A percentile compares a stretch with the other conserved stretches of the same genome.
Evolutionary conservation across 2,329 filamentous ascomycete species (phyloP).

Genomic region (Aspergillus neotritici): DNA sequence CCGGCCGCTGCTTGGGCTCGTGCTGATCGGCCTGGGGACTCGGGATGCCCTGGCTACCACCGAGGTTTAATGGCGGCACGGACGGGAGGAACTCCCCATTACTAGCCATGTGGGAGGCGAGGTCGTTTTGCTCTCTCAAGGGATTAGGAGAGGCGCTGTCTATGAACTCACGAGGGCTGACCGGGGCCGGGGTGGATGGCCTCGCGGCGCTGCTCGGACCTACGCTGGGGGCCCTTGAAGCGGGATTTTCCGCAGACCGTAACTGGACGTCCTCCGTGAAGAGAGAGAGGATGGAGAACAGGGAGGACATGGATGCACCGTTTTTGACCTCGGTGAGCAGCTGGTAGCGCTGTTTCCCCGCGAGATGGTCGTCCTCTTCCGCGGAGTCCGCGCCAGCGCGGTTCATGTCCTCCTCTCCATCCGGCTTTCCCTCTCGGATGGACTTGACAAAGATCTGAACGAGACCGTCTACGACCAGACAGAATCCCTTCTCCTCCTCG

Average conservation of each 20-base stretch:
- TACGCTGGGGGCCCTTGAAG: slow-evolving; percentile 32
- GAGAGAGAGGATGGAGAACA: slow-evolving; percentile 93
- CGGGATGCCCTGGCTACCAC: slow-evolving; percentile 37
- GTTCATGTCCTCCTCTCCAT: slow-evolving; percentile 36
- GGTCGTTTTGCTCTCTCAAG: slow-evolving; percentile 16
- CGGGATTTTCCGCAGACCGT: slow-evolving; percentile 56
- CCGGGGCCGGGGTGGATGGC: slow-evolving; percentile 35
- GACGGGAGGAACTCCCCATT: slow-evolving; percentile 45
- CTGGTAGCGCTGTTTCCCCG: slow-evolving; percentile 79
- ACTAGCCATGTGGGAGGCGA: slow-evolving; percentile 17
- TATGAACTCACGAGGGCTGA: slow-evolving; percentile 31
- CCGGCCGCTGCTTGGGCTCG: slow-evolving; percentile 16
- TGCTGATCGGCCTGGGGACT: slow-evolving; percentile 22
- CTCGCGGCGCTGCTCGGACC: slow-evolving; percentile 21
- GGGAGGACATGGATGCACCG: slow-evolving; percentile 93
- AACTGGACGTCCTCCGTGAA: slow-evolving; percentile 94
- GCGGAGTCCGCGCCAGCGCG: slow-evolving; percentile 47
- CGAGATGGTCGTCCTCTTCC: slow-evolving; percentile 62
- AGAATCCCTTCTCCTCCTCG: slow-evolving; percentile 97
- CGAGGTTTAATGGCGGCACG: slow-evolving; percentile 72
- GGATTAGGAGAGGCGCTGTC: slow-evolving; percentile 23
- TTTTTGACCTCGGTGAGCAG: slow-evolving; percentile 96
- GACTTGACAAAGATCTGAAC: slow-evolving; percentile 99
- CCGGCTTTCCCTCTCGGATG: slow-evolving; percentile 45
- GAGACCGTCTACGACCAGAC: slow-evolving; percentile 89